These are phyloP conservation scores for Dictyostelium intermedium DNA, from an alignment of 78 protist species.

Conservation along the genomic window DNA sequence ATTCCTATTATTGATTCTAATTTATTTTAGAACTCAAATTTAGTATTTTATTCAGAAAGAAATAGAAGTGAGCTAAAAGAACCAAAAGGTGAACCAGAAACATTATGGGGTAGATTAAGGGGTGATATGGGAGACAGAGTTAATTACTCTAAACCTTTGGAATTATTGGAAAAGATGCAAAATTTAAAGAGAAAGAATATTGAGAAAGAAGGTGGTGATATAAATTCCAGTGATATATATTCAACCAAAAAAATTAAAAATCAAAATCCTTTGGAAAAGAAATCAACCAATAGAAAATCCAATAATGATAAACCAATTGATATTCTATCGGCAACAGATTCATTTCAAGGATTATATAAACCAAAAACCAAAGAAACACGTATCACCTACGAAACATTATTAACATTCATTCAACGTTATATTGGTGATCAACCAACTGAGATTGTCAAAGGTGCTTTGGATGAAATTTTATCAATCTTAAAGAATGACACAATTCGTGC, in stretches of 20 bases:
- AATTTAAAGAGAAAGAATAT: slow-evolving; percentile 41
- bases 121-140: slow-evolving; percentile 85
- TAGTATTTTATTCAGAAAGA: slow-evolving; percentile 74
- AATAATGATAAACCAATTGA: neutral
- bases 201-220: neutral
- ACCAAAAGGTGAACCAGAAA: slow-evolving; percentile 90
- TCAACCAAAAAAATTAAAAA: slow-evolving; percentile 36
- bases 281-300: too few relatives aligned
- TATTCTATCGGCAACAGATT: slow-evolving; percentile 70
- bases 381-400: slow-evolving; percentile 82
- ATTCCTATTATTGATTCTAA: neutral
- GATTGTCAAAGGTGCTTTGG: slow-evolving; percentile 91
- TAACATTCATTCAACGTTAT: slow-evolving; percentile 37
- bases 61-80: slow-evolving; percentile 60
- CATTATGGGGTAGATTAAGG: slow-evolving; percentile 71
- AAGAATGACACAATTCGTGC: slow-evolving; percentile 83
- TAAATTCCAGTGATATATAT: neutral
- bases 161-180: slow-evolving; percentile 2
- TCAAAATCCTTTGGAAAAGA: neutral
- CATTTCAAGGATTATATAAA: slow-evolving; percentile 76
- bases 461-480: slow-evolving; percentile 92
- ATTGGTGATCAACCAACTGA: slow-evolving; percentile 89
- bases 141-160: slow-evolving; percentile 23
- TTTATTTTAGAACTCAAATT: slow-evolving; percentile 60
- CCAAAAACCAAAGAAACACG: slow-evolving; percentile 89